Evolutionary conservation across 306 rosid genomes (phyloP).

Genomic region (Sindora glabra): DNA sequence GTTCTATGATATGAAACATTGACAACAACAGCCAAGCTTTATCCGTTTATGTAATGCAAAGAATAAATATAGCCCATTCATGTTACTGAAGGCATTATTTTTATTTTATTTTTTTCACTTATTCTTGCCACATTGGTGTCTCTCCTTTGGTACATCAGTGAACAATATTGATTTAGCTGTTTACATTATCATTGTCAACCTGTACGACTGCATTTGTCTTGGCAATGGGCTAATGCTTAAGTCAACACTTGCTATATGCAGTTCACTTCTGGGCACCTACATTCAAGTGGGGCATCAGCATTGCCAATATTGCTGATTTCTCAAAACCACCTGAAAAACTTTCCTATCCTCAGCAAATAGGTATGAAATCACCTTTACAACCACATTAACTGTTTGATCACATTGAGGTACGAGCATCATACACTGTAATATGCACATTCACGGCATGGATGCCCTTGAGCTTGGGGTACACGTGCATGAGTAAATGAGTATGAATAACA

Average conservation of each 20-base stretch:
- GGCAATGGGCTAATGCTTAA: no score
- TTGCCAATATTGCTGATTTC: conserved; percentile 89
- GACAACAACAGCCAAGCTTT: no score
- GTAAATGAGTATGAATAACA: neutral
- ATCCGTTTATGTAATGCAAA: neutral
- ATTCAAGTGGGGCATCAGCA: conserved; percentile 97
- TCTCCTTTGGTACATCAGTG: neutral
- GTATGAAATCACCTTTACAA: conserved; percentile 25
- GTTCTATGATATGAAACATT: no score
- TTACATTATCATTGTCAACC: neutral
- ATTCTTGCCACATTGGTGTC: neutral
- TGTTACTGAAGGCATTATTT: neutral
- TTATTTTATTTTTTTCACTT: neutral
- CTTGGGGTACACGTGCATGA: neutral
- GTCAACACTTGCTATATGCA: conserved; percentile 27
- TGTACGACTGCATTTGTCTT: conserved; percentile 2
- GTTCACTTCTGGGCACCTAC: conserved; percentile 99
- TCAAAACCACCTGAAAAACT: conserved; percentile 83
- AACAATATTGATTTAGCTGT: conserved; percentile 1
- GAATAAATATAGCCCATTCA: neutral
- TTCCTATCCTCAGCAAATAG: conserved; percentile 93
- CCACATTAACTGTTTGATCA: neutral
- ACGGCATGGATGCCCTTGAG: no score
- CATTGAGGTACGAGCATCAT: neutral
- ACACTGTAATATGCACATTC: no score